Conservation (phyloP, 2,329 filamentous ascomycete species). For the Hortaea werneckii region DNA sequence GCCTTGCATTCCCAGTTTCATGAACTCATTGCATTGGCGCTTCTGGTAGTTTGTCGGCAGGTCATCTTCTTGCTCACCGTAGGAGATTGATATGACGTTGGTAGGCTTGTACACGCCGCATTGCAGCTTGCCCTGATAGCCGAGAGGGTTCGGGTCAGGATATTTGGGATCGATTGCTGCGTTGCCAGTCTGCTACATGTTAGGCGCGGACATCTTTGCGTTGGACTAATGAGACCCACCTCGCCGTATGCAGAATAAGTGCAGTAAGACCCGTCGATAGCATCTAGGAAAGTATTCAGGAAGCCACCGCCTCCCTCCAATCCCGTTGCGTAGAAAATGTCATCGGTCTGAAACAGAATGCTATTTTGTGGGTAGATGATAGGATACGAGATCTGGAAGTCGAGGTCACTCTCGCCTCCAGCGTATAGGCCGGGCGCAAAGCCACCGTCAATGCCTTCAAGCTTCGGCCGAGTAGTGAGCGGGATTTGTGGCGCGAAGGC, state of each 20-base stretch:
- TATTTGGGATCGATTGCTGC: slow-evolving; percentile 41
- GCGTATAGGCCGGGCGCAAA: slow-evolving; percentile 12
- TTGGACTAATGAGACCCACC: too few species aligned
- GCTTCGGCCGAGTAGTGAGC: slow-evolving; percentile 4
- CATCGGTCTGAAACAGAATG: slow-evolving; percentile 41
- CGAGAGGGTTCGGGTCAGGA: slow-evolving; percentile 28
- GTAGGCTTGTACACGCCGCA: slow-evolving; percentile 44
- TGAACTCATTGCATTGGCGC: slow-evolving; percentile 34
- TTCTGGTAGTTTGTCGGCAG: slow-evolving; percentile 46
- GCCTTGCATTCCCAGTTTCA: slow-evolving; percentile 42
- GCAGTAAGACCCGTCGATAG: slow-evolving; percentile 20
- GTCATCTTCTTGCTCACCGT: slow-evolving; percentile 46
- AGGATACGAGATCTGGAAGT: slow-evolving; percentile 41
- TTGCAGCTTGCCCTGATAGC: slow-evolving; percentile 39
- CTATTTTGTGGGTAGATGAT: slow-evolving; percentile 43
- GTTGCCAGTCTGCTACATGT: too few species aligned
- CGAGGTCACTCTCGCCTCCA: slow-evolving; percentile 35
- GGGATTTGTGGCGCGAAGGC: slow-evolving; percentile 18
- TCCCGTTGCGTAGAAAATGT: slow-evolving; percentile 17
- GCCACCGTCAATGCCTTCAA: slow-evolving; percentile 10
- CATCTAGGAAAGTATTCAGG: slow-evolving; percentile 35
- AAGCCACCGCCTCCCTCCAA: slow-evolving; percentile 28
- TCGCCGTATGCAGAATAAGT: slow-evolving; percentile 27
- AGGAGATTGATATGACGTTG: slow-evolving; percentile 51
- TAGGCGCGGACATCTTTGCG: too few species aligned